Evolutionary conservation across 2,329 filamentous ascomycete genomes (phyloP).

Genomic region (Allantophomopsis lycopodina): DNA sequence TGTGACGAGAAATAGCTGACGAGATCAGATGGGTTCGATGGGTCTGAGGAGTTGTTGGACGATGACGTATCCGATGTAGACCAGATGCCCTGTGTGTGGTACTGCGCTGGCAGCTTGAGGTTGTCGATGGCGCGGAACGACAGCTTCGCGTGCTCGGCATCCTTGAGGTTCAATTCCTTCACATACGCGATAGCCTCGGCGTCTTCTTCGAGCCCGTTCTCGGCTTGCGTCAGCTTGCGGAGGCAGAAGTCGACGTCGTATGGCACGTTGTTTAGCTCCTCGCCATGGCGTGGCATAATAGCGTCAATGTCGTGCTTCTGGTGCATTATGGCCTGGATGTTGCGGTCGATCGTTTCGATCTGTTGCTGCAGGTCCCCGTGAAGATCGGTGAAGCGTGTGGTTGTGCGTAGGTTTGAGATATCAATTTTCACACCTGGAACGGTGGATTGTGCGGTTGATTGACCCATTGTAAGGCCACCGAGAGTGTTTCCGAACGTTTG

Average conservation of each 20-base stretch:
- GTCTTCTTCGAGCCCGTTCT: conserved; percentile 48
- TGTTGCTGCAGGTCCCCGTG: conserved; percentile 67
- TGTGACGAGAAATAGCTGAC: conserved; percentile 50
- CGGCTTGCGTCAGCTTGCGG: conserved; percentile 46
- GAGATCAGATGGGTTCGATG: conserved; percentile 35
- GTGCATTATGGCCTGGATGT: conserved; percentile 68
- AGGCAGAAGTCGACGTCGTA: conserved; percentile 51
- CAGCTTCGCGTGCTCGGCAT: conserved; percentile 56
- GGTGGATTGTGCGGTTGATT: conserved; percentile 28
- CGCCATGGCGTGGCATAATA: conserved; percentile 48
- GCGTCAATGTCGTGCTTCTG: conserved; percentile 66
- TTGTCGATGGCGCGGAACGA: conserved; percentile 64
- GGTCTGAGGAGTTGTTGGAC: conserved; percentile 21
- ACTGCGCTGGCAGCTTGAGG: conserved; percentile 51
- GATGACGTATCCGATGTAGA: conserved; percentile 27
- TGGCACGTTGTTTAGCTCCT: conserved; percentile 49
- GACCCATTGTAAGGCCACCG: conserved; percentile 30
- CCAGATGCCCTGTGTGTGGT: conserved; percentile 27
- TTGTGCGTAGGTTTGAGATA: conserved; percentile 63
- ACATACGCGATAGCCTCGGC: conserved; percentile 42
- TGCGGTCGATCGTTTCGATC: conserved; percentile 65
- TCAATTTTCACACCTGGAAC: conserved; percentile 69
- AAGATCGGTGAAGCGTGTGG: conserved; percentile 85
- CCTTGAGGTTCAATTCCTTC: conserved; percentile 44
- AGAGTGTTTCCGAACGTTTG: conserved; percentile 14